Evolutionary conservation across 23 red algal species (phyloP), one percentile per base, ranked within the genome.

Genomic region (Gracilaria gracilis): DNA sequence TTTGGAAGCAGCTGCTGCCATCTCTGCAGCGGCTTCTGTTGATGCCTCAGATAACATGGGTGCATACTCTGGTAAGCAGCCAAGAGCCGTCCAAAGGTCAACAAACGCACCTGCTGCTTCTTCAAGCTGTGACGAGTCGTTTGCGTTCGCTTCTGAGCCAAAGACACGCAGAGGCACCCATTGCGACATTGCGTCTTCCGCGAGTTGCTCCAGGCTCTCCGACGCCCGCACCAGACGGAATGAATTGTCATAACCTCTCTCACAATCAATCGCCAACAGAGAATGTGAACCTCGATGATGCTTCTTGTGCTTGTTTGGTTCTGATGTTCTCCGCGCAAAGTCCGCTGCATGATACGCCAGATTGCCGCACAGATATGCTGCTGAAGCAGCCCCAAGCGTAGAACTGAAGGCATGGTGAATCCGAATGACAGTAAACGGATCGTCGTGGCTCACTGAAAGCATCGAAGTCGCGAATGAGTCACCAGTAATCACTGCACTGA

Each of bases 21-120:
- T 89, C 32, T 88, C 76, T 32, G 93, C 93, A 65, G 93, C 93
- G 36, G 84, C 93, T 11, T 91, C 93, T n/a, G 93, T 95, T 19
- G 93, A 86, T 33, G 93, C 93, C 33, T 95, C 93, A 49, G 79
- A 86, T 20, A 95, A 66, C 24, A 69, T 39, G 2, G 93, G 85
- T 4, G 93, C 93, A 53, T 91, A 95, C 61, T 95, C 93, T 39
- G 93, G 93, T 25, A 95, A 37, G 53, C 82, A 82, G 20, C 87
- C 86, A 15, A 95, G 82, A 16, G 85, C 74, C 9, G 81, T 67
- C 93, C 93, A 95, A 6, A 95, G 69, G 31, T 75, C 74, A 40
- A 87, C 83, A 83, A 95, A 95, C 36, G 92, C 92, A 12, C 82
- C 75, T 9, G 91, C 91, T 39, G 80, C 58, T 48, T 86, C 81